Conservation (phyloP, 1,284 basidiomycete genomes). For the Marasmius sp. region DNA sequence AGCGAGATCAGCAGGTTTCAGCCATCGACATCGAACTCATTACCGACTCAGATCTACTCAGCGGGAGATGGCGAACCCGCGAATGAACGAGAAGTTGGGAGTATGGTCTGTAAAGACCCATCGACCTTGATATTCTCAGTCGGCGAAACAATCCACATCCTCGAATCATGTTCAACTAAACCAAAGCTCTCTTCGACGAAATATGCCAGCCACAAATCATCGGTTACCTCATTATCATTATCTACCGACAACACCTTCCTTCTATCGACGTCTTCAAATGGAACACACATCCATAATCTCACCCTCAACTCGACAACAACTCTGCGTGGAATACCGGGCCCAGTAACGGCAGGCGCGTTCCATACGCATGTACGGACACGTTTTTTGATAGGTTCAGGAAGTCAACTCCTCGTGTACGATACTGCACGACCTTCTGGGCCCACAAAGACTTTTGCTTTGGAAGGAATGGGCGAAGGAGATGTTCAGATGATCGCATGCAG, state of each 20-base stretch:
- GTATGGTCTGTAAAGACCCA: slow-evolving; percentile 40
- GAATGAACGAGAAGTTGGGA: slow-evolving; percentile 44
- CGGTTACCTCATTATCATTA: slow-evolving; percentile 52
- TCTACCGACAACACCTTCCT: slow-evolving; percentile 60
- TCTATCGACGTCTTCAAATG: slow-evolving; percentile 49
- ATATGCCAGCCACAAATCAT: slow-evolving; percentile 59
- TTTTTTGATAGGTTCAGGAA: slow-evolving; percentile 54
- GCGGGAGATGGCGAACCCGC: slow-evolving; percentile 39
- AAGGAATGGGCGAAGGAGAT: slow-evolving; percentile 45
- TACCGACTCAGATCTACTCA: slow-evolving; percentile 41
- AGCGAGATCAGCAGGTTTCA: slow-evolving; percentile 53
- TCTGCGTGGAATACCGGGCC: slow-evolving; percentile 49
- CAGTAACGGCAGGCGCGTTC: slow-evolving; percentile 51
- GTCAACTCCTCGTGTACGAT: slow-evolving; percentile 61
- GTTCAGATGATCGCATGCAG: slow-evolving; percentile 61
- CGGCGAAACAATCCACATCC: slow-evolving; percentile 56
- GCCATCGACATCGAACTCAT: slow-evolving; percentile 36
- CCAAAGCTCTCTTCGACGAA: slow-evolving; percentile 45
- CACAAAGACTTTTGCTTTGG: slow-evolving; percentile 50
- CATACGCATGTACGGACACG: slow-evolving; percentile 58
- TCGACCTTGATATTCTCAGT: slow-evolving; percentile 47
- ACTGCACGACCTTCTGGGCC: slow-evolving; percentile 56
- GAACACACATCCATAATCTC: slow-evolving; percentile 62
- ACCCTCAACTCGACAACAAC: slow-evolving; percentile 41
- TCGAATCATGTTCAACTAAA: slow-evolving; percentile 53